A percentile compares a stretch with the other conserved stretches of the same genome.
phyloP scores from a whole-genome alignment of 2,329 filamentous ascomycete genomes.

The Cladosporium halotolerans region DNA sequence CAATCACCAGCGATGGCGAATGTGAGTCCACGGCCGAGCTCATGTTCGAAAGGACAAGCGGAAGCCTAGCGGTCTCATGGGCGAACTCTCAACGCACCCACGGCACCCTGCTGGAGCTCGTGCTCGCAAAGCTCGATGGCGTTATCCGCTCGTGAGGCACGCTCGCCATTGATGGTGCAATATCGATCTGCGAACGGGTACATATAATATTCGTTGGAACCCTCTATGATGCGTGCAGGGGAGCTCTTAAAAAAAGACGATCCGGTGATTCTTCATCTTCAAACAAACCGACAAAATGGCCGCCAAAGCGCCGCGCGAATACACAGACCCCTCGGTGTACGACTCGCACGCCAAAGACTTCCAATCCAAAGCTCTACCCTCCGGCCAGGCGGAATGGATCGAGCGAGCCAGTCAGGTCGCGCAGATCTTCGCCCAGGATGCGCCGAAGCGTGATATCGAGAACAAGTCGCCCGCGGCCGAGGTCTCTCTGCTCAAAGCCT shows the following conservation, averaged over 20 bases:
- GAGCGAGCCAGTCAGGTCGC: slow-evolving; percentile 44
- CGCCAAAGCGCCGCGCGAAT: slow-evolving; percentile 13
- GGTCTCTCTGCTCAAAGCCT: slow-evolving; percentile 46
- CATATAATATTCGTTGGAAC: background rate
- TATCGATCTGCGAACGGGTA: background rate
- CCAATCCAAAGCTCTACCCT: slow-evolving; percentile 29
- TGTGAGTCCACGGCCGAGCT: no score
- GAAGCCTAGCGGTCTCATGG: no score
- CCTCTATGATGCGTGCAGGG: background rate
- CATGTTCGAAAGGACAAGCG: no score
- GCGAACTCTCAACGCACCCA: no score
- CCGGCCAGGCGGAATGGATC: slow-evolving; percentile 41
- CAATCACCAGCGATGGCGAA: no score
- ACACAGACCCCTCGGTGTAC: slow-evolving; percentile 25
- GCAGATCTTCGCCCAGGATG: slow-evolving; percentile 45
- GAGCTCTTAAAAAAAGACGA: background rate
- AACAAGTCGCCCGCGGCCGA: slow-evolving; percentile 49
- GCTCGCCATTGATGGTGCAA: slow-evolving; percentile 1
- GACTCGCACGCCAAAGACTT: slow-evolving; percentile 20
- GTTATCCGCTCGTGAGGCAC: slow-evolving; percentile 3
- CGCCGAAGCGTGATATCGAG: slow-evolving; percentile 42
- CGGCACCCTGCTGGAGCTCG: background rate
- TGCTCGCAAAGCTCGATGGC: slow-evolving; percentile 7
- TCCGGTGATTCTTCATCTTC: background rate
- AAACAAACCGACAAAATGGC: background rate